Evolutionary conservation across 495 filamentous ascomycete species (phyloP).

Genomic region (Tetracladium setigerum): DNA sequence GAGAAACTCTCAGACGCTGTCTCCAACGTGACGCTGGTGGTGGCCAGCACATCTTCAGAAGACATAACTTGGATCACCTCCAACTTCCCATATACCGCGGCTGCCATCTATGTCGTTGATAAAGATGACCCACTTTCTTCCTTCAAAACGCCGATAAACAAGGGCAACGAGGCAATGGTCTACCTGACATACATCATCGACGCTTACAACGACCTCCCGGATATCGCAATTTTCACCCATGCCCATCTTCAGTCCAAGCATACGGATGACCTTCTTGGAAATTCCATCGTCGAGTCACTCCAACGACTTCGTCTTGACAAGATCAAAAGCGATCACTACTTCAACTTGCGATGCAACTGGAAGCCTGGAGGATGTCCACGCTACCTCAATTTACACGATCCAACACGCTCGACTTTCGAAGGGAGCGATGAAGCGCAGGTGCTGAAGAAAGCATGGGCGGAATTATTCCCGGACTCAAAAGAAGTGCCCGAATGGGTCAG

Average conservation of each 20-base stretch:
- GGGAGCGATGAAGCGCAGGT: background rate
- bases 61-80: too few species aligned
- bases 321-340: background rate
- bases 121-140: background rate
- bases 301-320: constrained; percentile 1
- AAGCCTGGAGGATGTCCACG: background rate
- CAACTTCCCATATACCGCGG: too few species aligned
- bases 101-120: too few species aligned
- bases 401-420: too few species aligned
- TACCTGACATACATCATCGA: constrained; percentile 47
- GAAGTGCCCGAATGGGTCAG: constrained; percentile 36
- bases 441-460: constrained; percentile 39
- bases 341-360: background rate
- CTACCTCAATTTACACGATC: background rate
- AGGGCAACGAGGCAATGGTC: constrained; percentile 43
- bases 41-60: too few species aligned
- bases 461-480: constrained; percentile 41
- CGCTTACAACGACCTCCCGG: constrained; percentile 38
- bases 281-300: background rate
- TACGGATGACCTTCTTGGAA: constrained; percentile 27
- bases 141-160: constrained; percentile 8
- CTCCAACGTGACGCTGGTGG: too few species aligned
- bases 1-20: too few species aligned
- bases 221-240: constrained; percentile 41
- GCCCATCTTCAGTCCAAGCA: constrained; percentile 38